Evolutionary conservation across 1,284 basidiomycete genomes (phyloP), one percentile per base, ranked within the genome.

Genomic region (Phylloboletellus chloephorus): DNA sequence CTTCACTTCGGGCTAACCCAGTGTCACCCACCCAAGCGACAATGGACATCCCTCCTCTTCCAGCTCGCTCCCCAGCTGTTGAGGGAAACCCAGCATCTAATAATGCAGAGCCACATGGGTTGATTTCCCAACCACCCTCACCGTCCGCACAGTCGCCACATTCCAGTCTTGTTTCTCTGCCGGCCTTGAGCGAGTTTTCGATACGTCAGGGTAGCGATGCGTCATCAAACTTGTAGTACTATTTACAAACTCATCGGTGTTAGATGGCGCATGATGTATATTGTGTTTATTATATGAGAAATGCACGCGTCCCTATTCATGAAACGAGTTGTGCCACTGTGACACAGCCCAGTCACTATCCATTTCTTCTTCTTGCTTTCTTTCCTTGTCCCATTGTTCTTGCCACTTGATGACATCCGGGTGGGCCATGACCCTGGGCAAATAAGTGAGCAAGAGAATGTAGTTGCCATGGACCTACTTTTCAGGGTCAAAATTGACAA

Each of bases 401-500:
- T 64, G 59, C 58, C 58, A 60, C 7, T 44, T 34, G 13, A 56
- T 43, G 29, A 69, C 67, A 43, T 66, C 63, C 10, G 56, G 57
- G 49, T 78, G 76, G 1, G 76, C 76, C 56, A 69, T 67, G 26
- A 78, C 73, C 66, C 73, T 50, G n/a, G 13, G 20, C 23, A 37
- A 37, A 31, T 25, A 32, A 29, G 29, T 54, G 11, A 52, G 36
- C 37, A 33, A 26, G 20, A 4, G 16, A 8, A 30, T 12, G 13
- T 12, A 34, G 15, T 10, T 7, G 13, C 23, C 15, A 16, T 34
- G 6, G 11, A 54, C 73, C 42, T 54, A 88, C 90, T 85, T 92
- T 22, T 64, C 65, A 0, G 79, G 66, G 45, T 80, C 71, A 61
- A 97, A 97, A 41, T 87, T 79, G 4, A 84, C 59, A 4, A 97